Evolutionary conservation across 805 yeast genomes (phyloP), one percentile per base, ranked within the genome.

Genomic region (Pichia eremophila): DNA sequence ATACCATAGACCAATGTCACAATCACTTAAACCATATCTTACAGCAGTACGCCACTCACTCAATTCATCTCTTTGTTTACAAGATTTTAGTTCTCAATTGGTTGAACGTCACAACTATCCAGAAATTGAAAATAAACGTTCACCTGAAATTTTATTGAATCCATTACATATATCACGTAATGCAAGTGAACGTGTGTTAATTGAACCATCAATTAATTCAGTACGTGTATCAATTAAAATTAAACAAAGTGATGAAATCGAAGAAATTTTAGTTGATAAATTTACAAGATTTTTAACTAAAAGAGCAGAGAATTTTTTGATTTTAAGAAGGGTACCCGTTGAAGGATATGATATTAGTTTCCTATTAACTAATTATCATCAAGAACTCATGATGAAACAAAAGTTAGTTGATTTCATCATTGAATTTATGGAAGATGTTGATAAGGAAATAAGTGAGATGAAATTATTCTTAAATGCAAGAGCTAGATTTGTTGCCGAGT

Each of bases 391-490:
- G 96, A 77, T 90, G 69, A 91, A 93, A 70, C 90, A 84, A 59
- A 93, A 93, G 68, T 76, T 93, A 58, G 95, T 93, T 40, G 99
- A 93, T 66, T 93, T 93, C 66, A 90, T 93, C 57, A 88, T 93
- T 57, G 98, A 93, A 70, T 93, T 93, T 66, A 90, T 93, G 98
- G 98, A 93, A 67, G 99, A 90, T 61, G 99, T 93, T 18, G 99
- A 93, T 67, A 91, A 89, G 71, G 99, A 93, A 67, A 93, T 93
- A 61, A 87, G 96, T 67, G 99, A 93, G 65, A 93, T 93, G 95
- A 93, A 93, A 69, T 75, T 93, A 65, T 93, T 91, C 66, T 77
- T 93, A 64, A 93, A 93, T 62, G 96, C 99, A 14, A 79, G 99
- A 63, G 99, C 99, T 14, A 84, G 99, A 72, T 91, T 88, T 52